Conservation (phyloP, 768 basidiomycete species). For the Lepiota venenata region DNA sequence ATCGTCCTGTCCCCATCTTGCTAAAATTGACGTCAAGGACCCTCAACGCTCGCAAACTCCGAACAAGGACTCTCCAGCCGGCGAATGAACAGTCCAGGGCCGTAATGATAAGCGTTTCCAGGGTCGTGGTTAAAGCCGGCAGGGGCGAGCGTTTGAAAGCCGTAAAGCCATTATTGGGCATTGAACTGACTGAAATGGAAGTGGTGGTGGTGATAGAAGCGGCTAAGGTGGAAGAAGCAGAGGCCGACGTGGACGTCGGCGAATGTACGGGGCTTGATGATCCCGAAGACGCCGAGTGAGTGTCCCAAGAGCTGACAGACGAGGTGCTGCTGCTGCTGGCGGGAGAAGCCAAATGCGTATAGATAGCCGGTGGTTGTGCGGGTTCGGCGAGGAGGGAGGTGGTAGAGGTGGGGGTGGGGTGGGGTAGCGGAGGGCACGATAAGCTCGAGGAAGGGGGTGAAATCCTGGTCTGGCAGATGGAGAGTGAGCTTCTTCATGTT, state of each 20-base stretch:
- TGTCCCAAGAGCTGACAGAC: neutral
- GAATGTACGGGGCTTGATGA: constrained; percentile 3
- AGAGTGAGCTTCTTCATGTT: constrained; percentile 40
- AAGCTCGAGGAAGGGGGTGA: constrained; percentile 41
- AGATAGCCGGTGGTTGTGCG: constrained; percentile 4
- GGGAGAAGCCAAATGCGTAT: neutral
- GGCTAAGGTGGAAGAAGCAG: neutral
- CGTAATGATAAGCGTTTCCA: constrained; percentile 35
- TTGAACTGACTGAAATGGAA: constrained; percentile 9
- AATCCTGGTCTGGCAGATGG: constrained; percentile 55
- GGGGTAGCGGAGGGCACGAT: constrained; percentile 21
- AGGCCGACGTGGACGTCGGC: neutral
- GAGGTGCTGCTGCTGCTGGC: neutral
- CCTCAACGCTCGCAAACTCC: constrained; percentile 28
- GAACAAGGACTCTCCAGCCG: constrained; percentile 33
- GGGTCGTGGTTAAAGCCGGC: constrained; percentile 5
- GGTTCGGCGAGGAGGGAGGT: neutral
- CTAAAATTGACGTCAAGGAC: constrained; percentile 42
- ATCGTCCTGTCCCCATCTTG: constrained; percentile 32
- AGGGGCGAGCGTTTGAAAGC: constrained; percentile 1
- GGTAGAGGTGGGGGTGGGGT: constrained; percentile 7
- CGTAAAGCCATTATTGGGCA: neutral
- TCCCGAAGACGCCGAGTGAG: neutral
- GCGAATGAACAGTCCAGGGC: constrained; percentile 38
- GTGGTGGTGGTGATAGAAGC: constrained; percentile 4